A percentile compares a stretch with the other conserved stretches of the same genome.
These are phyloP conservation scores for Penicillium manginii DNA, from an alignment of 495 filamentous ascomycete species.

Conservation along the genomic window DNA sequence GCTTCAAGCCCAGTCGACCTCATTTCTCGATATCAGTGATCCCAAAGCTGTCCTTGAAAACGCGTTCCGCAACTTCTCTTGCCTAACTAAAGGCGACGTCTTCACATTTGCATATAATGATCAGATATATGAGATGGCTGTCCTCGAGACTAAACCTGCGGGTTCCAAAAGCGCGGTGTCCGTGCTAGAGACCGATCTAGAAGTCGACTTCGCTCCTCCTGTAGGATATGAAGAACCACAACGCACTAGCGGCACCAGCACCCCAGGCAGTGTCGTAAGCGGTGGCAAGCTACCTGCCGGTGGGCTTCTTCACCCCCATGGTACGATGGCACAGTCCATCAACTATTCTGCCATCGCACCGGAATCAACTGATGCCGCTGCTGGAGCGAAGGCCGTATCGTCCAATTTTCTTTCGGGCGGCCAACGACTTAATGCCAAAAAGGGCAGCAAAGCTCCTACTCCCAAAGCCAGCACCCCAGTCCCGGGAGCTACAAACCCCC, in stretches of 20 bases:
- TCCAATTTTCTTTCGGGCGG: slow-evolving; percentile 80
- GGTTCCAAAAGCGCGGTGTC: slow-evolving; percentile 78
- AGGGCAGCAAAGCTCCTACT: slow-evolving; percentile 74
- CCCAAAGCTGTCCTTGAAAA: slow-evolving; percentile 98
- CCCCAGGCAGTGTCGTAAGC: slow-evolving; percentile 65
- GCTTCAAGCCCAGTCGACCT: slow-evolving; percentile 86
- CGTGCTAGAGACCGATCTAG: slow-evolving; percentile 91
- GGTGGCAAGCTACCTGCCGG: slow-evolving; percentile 63
- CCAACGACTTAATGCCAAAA: slow-evolving; percentile 78
- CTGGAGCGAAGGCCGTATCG: slow-evolving; percentile 64
- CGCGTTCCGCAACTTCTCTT: slow-evolving; percentile 91
- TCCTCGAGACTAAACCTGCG: slow-evolving; percentile 88
- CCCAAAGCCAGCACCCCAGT: slow-evolving; percentile 83
- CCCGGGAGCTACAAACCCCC: slow-evolving; percentile 64
- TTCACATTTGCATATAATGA: slow-evolving; percentile 98
- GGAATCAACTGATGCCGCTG: slow-evolving; percentile 62
- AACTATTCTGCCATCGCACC: slow-evolving; percentile 96
- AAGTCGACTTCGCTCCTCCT: slow-evolving; percentile 92
- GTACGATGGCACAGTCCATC: slow-evolving; percentile 94
- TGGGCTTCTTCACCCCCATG: slow-evolving; percentile 76
- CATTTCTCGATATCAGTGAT: slow-evolving; percentile 94
- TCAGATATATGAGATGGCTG: slow-evolving; percentile 85
- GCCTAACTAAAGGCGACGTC: slow-evolving; percentile 86
- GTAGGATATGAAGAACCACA: slow-evolving; percentile 89
- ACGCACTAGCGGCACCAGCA: slow-evolving; percentile 62